Conservation (phyloP, 2,329 filamentous ascomycete genomes). For the Cercospora zeae-maydis region DNA sequence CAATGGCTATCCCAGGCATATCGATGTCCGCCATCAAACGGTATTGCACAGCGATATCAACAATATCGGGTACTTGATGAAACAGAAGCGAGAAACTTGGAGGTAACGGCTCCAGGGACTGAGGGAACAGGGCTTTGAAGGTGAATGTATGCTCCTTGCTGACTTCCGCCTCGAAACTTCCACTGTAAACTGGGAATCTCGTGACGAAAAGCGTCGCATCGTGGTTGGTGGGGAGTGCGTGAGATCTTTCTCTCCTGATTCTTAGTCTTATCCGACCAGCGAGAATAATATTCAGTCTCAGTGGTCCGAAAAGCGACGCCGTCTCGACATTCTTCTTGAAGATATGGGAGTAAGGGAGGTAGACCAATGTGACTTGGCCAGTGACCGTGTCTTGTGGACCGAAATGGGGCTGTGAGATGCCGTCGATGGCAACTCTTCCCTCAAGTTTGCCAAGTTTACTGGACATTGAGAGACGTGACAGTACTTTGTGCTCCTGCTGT, state of each 20-base stretch:
- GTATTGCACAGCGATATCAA: conserved; percentile 18
- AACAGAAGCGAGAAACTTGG: conserved; percentile 18
- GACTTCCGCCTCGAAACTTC: conserved; percentile 19
- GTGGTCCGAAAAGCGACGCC: conserved; percentile 21
- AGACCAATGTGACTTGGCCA: conserved; percentile 16
- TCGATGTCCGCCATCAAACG: conserved; percentile 12
- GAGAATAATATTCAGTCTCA: conserved; percentile 15
- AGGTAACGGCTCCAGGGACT: conserved; percentile 9
- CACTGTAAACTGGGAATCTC: conserved; percentile 15
- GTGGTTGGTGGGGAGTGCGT: conserved; percentile 19
- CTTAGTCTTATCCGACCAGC: conserved; percentile 15
- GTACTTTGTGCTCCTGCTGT: neutral
- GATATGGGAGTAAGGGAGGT: conserved; percentile 13
- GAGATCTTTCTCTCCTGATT: conserved; percentile 15
- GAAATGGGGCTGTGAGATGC: conserved; percentile 11
- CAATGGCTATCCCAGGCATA: conserved; percentile 24
- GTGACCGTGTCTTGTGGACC: conserved; percentile 18
- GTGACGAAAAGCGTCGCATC: conserved; percentile 13
- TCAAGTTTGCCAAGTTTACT: conserved; percentile 16
- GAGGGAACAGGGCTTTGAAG: conserved; percentile 17
- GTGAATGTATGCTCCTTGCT: conserved; percentile 14
- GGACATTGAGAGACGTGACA: neutral
- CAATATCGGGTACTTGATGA: conserved; percentile 19
- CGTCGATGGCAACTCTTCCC: conserved; percentile 13
- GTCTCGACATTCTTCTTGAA: conserved; percentile 19